Conservation (phyloP, 2,329 filamentous ascomycete genomes). For the Neopestalotiopsis clavispora region DNA sequence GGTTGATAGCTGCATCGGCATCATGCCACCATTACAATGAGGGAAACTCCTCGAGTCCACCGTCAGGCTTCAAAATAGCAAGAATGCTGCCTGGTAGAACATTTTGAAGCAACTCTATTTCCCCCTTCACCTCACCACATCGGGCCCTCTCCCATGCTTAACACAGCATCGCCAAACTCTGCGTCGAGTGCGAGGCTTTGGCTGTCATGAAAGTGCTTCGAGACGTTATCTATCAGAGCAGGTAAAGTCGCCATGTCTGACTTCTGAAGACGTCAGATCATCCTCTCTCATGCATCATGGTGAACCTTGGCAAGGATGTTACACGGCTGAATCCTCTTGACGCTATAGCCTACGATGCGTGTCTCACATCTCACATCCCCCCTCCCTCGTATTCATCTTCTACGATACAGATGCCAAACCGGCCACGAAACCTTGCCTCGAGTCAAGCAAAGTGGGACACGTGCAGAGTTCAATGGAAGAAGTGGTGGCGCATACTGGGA, state of each 20-base stretch:
- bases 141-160: neutral
- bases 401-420: neutral
- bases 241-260: neutral
- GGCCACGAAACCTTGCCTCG: slow-evolving; percentile 1
- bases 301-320: neutral
- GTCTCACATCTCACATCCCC: neutral
- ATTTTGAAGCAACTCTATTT: slow-evolving; percentile 7
- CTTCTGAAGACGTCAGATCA: neutral
- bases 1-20: slow-evolving; percentile 3
- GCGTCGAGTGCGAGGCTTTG: neutral
- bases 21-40: neutral
- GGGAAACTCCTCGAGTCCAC: neutral
- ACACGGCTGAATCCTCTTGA: neutral
- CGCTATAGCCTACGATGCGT: neutral
- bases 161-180: neutral
- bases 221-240: neutral
- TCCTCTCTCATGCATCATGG: neutral
- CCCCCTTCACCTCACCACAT: neutral
- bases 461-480: neutral
- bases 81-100: neutral
- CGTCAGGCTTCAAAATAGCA: neutral
- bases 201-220: neutral
- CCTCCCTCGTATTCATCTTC: neutral
- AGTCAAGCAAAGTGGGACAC: neutral
- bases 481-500: neutral